phyloP scores from a whole-genome alignment of 208 protist species.

The Strigomonas culicis region DNA sequence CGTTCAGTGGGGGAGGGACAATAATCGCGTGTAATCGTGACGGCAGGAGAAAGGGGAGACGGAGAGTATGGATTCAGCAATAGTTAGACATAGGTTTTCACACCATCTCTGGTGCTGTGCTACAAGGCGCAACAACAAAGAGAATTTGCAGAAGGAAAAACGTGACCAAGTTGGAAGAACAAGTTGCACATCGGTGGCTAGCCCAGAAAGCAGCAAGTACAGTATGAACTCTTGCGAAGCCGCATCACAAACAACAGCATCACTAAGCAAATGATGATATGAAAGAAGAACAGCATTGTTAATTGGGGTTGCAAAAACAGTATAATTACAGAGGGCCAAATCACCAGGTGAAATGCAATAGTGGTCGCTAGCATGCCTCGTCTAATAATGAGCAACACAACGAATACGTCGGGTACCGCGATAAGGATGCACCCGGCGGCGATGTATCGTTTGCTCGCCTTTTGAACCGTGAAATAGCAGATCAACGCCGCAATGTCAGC shows the following conservation, averaged over 20 bases:
- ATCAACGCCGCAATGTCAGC: slow-evolving; percentile 56
- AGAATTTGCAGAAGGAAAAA: background rate
- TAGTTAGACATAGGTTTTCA: too few species aligned
- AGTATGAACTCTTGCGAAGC: slow-evolving; percentile 42
- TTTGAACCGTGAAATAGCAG: slow-evolving; percentile 28
- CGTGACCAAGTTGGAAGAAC: background rate
- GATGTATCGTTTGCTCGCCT: slow-evolving; percentile 29
- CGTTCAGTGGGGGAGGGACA: too few species aligned
- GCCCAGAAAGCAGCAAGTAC: slow-evolving; percentile 39
- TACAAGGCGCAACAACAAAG: background rate
- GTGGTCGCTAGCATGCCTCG: slow-evolving; percentile 36
- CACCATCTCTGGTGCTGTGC: too few species aligned
- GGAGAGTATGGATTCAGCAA: too few species aligned
- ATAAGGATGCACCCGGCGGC: slow-evolving; percentile 39
- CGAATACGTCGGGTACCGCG: slow-evolving; percentile 41
- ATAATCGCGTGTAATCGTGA: too few species aligned
- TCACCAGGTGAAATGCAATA: slow-evolving; percentile 47
- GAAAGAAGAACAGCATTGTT: slow-evolving; percentile 56
- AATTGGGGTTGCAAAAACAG: slow-evolving; percentile 53
- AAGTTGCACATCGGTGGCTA: slow-evolving; percentile 14
- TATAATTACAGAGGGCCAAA: slow-evolving; percentile 56
- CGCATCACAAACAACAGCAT: slow-evolving; percentile 64
- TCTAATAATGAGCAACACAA: slow-evolving; percentile 46
- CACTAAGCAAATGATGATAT: slow-evolving; percentile 44
- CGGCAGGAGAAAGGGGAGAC: too few species aligned